These are phyloP conservation scores for Beauveria scarabaeidicola DNA, from an alignment of 2,329 filamentous ascomycete species.

Conservation along the genomic window DNA sequence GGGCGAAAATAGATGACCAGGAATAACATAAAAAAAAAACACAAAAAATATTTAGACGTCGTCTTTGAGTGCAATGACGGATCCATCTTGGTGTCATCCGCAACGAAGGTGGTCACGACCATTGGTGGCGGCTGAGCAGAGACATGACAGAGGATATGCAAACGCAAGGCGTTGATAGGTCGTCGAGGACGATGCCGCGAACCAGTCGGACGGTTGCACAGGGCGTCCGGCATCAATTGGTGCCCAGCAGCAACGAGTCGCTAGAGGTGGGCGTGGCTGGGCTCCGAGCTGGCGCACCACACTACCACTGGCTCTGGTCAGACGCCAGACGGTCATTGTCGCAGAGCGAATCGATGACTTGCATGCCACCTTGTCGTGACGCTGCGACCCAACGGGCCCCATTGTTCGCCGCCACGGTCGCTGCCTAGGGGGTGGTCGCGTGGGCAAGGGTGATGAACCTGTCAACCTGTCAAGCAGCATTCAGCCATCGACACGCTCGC, in stretches of 20 bases:
- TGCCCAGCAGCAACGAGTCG: background rate
- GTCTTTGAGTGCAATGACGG: conserved; percentile 10
- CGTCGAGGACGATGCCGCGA: background rate
- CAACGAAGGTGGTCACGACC: background rate
- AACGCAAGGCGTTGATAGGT: conserved; percentile 7
- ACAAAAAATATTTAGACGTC: background rate
- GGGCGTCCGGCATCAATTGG: conserved; percentile 1
- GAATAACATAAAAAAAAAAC: background rate
- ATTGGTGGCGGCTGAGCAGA: conserved; percentile 12
- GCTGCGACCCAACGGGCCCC: conserved; percentile 5
- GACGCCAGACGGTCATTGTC: conserved; percentile 10
- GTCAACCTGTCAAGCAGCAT: background rate
- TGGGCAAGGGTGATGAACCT: conserved; percentile 3
- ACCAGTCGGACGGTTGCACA: conserved; percentile 9
- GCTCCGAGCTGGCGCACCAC: conserved; percentile 8
- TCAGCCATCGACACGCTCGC: background rate
- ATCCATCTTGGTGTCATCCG: conserved; percentile 10
- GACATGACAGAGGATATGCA: background rate
- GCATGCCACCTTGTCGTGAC: conserved; percentile 4
- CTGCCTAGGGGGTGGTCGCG: conserved; percentile 6
- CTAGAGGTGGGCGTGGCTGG: background rate
- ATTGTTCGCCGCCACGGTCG: conserved; percentile 3
- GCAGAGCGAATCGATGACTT: conserved; percentile 13
- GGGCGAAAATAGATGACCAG: background rate
- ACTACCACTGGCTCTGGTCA: conserved; percentile 8